Conservation (phyloP, 148 eudicot genomes). For the Amaranthus palmeri region DNA sequence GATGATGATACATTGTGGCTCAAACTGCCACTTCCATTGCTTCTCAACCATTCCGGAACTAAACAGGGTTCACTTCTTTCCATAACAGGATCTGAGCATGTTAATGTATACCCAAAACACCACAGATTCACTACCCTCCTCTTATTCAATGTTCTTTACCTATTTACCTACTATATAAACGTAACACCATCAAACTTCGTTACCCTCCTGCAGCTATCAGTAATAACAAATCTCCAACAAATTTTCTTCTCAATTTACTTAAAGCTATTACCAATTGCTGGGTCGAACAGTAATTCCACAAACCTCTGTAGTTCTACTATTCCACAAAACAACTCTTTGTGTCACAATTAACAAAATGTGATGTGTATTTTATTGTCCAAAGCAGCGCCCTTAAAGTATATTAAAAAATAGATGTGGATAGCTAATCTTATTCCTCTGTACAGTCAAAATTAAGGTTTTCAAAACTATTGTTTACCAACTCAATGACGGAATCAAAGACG, state of each 20-base stretch:
- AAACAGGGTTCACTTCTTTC: slow-evolving; percentile 92
- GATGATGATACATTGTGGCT: slow-evolving; percentile 48
- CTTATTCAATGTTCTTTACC: too few relatives aligned
- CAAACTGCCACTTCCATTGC: slow-evolving; percentile 52
- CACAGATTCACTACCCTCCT: slow-evolving; percentile 11
- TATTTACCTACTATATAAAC: too few relatives aligned
- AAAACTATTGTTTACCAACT: background rate
- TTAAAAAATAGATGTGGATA: background rate
- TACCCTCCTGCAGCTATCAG: background rate
- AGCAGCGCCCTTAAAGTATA: background rate
- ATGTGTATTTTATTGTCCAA: background rate
- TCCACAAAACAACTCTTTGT: background rate
- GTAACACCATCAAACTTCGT: background rate
- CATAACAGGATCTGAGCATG: slow-evolving; percentile 66
- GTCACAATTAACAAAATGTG: background rate
- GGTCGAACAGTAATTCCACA: too few relatives aligned
- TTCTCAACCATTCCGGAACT: slow-evolving; percentile 91
- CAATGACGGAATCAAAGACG: background rate
- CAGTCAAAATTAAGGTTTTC: slow-evolving; percentile 7
- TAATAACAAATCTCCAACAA: background rate
- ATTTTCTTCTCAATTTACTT: background rate
- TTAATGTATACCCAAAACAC: slow-evolving; percentile 28
- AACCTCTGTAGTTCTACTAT: background rate
- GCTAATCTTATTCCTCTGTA: background rate
- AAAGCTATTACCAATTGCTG: too few relatives aligned